A percentile compares a stretch with the other conserved stretches of the same genome.
These are phyloP conservation scores for Domatiomyces globalis DNA, from an alignment of 2,329 filamentous ascomycete genomes.

Conservation along the genomic window DNA sequence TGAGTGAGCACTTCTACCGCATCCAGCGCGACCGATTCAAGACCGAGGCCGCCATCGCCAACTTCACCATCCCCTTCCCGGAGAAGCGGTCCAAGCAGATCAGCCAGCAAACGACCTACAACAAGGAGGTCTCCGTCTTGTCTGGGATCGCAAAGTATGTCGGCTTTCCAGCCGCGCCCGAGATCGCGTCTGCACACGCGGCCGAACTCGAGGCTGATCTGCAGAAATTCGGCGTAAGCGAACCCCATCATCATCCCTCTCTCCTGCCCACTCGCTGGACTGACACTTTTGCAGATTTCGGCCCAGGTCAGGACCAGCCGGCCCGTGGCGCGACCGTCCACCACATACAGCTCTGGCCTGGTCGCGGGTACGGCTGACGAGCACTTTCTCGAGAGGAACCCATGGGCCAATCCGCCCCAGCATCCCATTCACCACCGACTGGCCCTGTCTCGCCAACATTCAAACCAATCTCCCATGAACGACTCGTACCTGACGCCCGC, in stretches of 20 bases:
- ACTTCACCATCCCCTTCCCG: conserved; percentile 71
- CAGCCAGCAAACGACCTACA: conserved; percentile 77
- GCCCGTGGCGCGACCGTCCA: conserved; percentile 15
- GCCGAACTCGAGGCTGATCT: conserved; percentile 75
- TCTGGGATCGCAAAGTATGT: conserved; percentile 87
- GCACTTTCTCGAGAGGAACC: conserved; percentile 75
- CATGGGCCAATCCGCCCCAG: conserved; percentile 75
- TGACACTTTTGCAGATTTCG: conserved; percentile 10
- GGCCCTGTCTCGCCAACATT: conserved; percentile 18
- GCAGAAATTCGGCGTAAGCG: conserved; percentile 71
- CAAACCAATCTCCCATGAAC: conserved; percentile 22
- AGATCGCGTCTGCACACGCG: conserved; percentile 57
- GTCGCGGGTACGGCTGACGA: conserved; percentile 44
- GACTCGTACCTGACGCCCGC: conserved; percentile 29
- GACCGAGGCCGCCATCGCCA: conserved; percentile 60
- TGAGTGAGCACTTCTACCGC: conserved; percentile 83
- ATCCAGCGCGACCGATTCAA: conserved; percentile 79
- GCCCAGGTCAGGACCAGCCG: conserved; percentile 7
- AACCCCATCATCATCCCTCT: not conserved
- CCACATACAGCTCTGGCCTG: conserved; percentile 22
- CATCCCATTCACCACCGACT: conserved; percentile 55
- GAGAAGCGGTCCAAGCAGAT: conserved; percentile 63
- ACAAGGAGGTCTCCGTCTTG: conserved; percentile 82
- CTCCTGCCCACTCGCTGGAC: not conserved
- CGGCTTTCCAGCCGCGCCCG: conserved; percentile 89